Evolutionary conservation across 352 stramenopile genomes (phyloP).

Genomic region (Globisporangium acanthophoron): DNA sequence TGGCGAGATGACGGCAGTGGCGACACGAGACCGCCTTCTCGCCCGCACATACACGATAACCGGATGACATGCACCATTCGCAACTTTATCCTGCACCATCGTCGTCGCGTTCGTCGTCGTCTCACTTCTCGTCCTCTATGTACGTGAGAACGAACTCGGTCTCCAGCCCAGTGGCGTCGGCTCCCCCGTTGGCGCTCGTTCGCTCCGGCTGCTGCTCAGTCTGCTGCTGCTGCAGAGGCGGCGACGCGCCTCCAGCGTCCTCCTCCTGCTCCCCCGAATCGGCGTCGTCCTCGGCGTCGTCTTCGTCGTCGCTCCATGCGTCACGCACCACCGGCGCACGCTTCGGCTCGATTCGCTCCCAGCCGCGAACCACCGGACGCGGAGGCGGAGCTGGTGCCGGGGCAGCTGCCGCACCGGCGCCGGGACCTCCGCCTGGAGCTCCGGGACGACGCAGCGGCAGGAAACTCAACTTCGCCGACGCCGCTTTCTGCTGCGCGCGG

Average conservation of each 20-base stretch:
- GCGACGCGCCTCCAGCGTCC: background rate
- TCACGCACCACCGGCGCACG: slow-evolving; percentile 41
- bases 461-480: slow-evolving; percentile 44
- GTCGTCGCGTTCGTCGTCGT: background rate
- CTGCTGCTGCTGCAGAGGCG: slow-evolving; percentile 11
- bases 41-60: background rate
- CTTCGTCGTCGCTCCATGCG: slow-evolving; percentile 78
- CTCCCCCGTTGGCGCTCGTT: slow-evolving; percentile 2
- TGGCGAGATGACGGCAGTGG: background rate
- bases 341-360: slow-evolving; percentile 61
- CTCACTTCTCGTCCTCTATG: slow-evolving; percentile 16
- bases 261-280: slow-evolving; percentile 5
- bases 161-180: background rate
- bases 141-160: slow-evolving; percentile 17
- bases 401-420: slow-evolving; percentile 10
- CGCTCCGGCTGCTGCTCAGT: slow-evolving; percentile 3
- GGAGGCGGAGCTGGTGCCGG: slow-evolving; percentile 13
- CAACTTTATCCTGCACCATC: background rate
- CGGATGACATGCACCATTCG: slow-evolving; percentile 3
- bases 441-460: slow-evolving; percentile 35
- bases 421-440: slow-evolving; percentile 6
- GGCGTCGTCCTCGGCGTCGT: slow-evolving; percentile 4
- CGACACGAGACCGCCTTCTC: background rate
- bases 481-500: slow-evolving; percentile 21
- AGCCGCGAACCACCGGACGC: slow-evolving; percentile 35